Percentiles rank a stretch among this genome's conserved stretches.
These are phyloP conservation scores for Carallia brachiata DNA, from an alignment of 345 rosid species.

Conservation along the genomic window DNA sequence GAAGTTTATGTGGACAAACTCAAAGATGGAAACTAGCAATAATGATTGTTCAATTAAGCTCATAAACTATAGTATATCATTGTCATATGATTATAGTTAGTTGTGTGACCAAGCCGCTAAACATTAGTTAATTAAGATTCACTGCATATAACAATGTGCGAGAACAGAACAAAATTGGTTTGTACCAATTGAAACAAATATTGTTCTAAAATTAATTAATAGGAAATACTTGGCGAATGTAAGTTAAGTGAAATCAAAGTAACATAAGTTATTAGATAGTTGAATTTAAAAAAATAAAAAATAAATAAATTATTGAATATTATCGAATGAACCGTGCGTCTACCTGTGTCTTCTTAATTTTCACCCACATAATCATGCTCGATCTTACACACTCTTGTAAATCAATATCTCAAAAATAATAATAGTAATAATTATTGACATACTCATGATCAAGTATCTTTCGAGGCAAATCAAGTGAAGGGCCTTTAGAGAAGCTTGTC, in stretches of 20 bases:
- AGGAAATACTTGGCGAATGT: background rate
- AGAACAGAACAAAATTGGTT: slow-evolving; percentile 1
- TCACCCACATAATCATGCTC: too few species aligned
- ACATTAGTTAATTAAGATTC: slow-evolving; percentile 15
- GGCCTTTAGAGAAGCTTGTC: slow-evolving; percentile 60
- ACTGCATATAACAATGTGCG: background rate
- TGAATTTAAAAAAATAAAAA: too few species aligned
- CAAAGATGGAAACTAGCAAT: slow-evolving; percentile 24
- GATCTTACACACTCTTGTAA: too few species aligned
- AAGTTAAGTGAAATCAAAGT: too few species aligned
- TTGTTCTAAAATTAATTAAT: background rate
- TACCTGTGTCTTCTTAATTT: too few species aligned
- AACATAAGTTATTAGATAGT: too few species aligned
- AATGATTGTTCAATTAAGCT: background rate
- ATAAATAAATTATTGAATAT: too few species aligned
- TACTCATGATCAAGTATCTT: slow-evolving; percentile 81
- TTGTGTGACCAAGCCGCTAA: slow-evolving; percentile 13
- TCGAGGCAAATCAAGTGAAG: slow-evolving; percentile 48
- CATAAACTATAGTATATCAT: background rate
- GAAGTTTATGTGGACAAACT: slow-evolving; percentile 14
- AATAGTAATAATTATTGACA: slow-evolving; percentile 18
- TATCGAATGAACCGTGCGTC: too few species aligned
- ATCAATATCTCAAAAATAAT: background rate
- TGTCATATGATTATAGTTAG: slow-evolving; percentile 20
- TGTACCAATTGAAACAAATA: slow-evolving; percentile 17